phyloP scores from a whole-genome alignment of 345 rosid genomes.

The Garcia nutans region DNA sequence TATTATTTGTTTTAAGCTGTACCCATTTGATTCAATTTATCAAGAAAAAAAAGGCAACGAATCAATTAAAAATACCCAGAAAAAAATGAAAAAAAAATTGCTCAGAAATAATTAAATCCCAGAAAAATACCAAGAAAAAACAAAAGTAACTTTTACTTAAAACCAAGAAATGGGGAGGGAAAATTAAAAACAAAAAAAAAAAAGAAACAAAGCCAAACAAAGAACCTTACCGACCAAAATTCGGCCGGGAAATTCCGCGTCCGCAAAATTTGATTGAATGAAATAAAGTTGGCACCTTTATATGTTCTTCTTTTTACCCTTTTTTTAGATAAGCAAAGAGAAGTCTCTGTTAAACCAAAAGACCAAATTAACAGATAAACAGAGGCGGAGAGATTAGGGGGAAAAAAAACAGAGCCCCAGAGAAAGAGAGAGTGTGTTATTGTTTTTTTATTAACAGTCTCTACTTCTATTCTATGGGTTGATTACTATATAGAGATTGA shows the following conservation, averaged over 20 bases:
- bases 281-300: not conserved
- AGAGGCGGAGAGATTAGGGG: not conserved
- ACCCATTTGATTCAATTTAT: constrained; percentile 7
- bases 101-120: too few relatives aligned
- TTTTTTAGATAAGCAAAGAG: not conserved
- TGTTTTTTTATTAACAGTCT: not conserved
- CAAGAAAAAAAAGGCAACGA: not conserved
- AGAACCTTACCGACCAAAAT: not conserved
- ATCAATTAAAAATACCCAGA: not conserved
- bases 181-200: too few relatives aligned
- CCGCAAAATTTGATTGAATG: not conserved
- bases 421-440: not conserved
- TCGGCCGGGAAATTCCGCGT: not conserved
- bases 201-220: not conserved
- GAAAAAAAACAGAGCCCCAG: too few relatives aligned
- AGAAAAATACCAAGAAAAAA: not conserved
- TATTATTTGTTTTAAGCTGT: not conserved
- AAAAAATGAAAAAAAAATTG: not conserved
- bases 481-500: not conserved
- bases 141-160: not conserved
- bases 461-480: too few relatives aligned
- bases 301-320: too few relatives aligned
- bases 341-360: too few relatives aligned
- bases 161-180: not conserved
- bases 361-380: too few relatives aligned